Conservation (phyloP, 2,329 filamentous ascomycete genomes). For the Xylaria sp. region DNA sequence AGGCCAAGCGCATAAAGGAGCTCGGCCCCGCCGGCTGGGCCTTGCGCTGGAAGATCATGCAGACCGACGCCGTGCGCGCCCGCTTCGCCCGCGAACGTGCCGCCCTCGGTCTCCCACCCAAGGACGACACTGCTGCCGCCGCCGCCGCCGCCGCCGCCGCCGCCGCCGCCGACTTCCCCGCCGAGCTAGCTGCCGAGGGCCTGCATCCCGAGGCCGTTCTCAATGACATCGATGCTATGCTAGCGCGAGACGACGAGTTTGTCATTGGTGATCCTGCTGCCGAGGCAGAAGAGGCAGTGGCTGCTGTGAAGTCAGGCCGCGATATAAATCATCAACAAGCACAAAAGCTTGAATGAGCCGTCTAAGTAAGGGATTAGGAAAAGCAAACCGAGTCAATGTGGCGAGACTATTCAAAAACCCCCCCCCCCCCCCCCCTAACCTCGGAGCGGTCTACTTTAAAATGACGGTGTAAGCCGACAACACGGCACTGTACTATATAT, state of each 20-base stretch:
- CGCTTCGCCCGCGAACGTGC: slow-evolving; percentile 73
- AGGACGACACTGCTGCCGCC: slow-evolving; percentile 48
- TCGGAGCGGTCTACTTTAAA: slow-evolving; percentile 6
- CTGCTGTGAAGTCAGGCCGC: not conserved
- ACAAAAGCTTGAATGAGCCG: slow-evolving; percentile 18
- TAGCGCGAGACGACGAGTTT: slow-evolving; percentile 58
- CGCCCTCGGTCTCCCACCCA: slow-evolving; percentile 71
- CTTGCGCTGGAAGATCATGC: slow-evolving; percentile 89
- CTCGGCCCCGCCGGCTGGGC: slow-evolving; percentile 92
- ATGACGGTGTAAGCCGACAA: slow-evolving; percentile 38
- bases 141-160: slow-evolving; percentile 51
- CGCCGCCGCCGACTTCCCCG: slow-evolving; percentile 51
- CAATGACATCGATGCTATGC: slow-evolving; percentile 56
- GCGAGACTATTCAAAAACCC: not conserved
- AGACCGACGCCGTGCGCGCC: slow-evolving; percentile 73
- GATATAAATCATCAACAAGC: not conserved
- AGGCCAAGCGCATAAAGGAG: slow-evolving; percentile 81
- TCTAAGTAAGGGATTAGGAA: not conserved
- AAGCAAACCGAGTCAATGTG: not conserved
- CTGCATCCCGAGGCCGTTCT: slow-evolving; percentile 49
- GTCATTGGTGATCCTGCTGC: slow-evolving; percentile 57
- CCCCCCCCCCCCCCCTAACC: too few relatives aligned
- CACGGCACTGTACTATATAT: slow-evolving; percentile 54
- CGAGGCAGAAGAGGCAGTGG: slow-evolving; percentile 34
- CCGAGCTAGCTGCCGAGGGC: slow-evolving; percentile 43